A percentile compares a stretch with the other conserved stretches of the same genome.
These are phyloP conservation scores for Eimeria mitis DNA, from an alignment of 169 alveolate genomes.

Conservation along the genomic window DNA sequence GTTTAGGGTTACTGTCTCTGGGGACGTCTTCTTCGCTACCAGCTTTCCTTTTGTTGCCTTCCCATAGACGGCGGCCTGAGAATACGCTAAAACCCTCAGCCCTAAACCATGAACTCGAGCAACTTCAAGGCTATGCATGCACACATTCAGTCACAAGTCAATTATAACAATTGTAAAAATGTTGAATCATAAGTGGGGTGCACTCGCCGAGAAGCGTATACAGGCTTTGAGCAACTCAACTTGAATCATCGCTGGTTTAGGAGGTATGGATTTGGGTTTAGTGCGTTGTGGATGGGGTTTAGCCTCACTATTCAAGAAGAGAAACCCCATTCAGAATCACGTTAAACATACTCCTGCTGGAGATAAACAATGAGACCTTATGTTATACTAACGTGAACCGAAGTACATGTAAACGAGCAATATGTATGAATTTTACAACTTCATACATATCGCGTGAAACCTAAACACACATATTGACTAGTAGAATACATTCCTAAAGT, in stretches of 20 bases:
- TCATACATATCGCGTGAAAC: background rate
- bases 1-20: slow-evolving; percentile 35
- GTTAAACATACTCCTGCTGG: background rate
- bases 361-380: background rate
- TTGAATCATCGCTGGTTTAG: too few species aligned
- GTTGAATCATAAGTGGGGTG: background rate
- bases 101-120: too few species aligned
- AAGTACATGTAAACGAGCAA: too few species aligned
- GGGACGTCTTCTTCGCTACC: slow-evolving; percentile 56
- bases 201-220: background rate
- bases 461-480: background rate
- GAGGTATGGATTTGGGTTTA: too few species aligned
- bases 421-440: too few species aligned
- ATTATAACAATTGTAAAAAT: background rate
- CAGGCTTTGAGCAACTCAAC: background rate
- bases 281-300: too few species aligned
- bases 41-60: slow-evolving; percentile 56
- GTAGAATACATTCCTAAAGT: background rate
- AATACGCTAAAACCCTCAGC: background rate
- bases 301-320: too few species aligned
- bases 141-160: background rate
- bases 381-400: background rate
- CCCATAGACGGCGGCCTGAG: slow-evolving; percentile 53
- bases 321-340: background rate
- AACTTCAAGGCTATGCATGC: too few species aligned